Evolutionary conservation across 176 grass and related monocot species (phyloP), one percentile per base, ranked within the genome.

Genomic region (Juncus inflexus): DNA sequence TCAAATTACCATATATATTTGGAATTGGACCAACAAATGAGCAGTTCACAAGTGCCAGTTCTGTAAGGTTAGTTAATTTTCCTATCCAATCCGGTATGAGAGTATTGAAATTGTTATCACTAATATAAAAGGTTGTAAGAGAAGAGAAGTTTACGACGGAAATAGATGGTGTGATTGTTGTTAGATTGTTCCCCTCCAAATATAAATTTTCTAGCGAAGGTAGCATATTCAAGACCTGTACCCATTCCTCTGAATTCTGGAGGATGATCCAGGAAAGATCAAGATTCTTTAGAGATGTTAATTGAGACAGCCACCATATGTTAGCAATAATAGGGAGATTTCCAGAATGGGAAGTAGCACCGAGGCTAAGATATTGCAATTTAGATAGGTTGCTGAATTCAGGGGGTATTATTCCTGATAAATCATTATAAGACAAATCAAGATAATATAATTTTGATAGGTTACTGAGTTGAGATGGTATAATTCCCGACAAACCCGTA

Each of bases 361-460:
- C 12, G 14, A 81, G 77, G 14, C 67, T 53, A 53, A 75, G 63
- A 35, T 67, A 54, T 50, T 69, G 54, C 35, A 81, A 45, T 3
- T 62, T 74, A 16, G 78, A 75, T 5, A 81, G 60, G 40, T 83
- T 77, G 12, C 80, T 66, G 37, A 83, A 66, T 37, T 83, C 60
- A 45, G 49, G 74, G 55, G 74, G 74, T 12, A 83, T 70, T 1
- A 3, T 57, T 9, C 74, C 53, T 1, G 0, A 40, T 1, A 83
- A 77, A 0, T n/a, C 0, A 28, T 28, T 28, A 28, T 28, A 28
- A 28, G 19, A 28, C 19, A 28, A 28, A 28, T 28, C 19, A 28
- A 28, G 19, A 28, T 28, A 28, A 28, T 28, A 28, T 28, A 28
- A 28, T 28, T 28, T 28, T 28, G 19, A 28, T 28, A 28, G 40